Conservation (phyloP, 108 stramenopile species). For the Nannochloropsis gaditana region DNA sequence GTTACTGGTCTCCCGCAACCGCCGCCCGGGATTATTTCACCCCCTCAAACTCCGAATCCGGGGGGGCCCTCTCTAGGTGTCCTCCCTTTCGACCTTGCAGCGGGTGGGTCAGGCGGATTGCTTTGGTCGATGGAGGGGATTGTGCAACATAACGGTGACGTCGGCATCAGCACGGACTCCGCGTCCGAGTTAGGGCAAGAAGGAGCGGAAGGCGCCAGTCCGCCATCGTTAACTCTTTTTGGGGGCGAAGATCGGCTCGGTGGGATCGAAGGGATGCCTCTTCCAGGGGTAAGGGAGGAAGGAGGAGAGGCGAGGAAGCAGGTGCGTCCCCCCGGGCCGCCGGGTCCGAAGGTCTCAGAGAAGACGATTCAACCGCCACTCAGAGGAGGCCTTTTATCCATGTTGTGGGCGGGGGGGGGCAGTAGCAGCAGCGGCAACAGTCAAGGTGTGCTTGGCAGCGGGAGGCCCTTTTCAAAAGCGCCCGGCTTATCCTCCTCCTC, state of each 20-base stretch:
- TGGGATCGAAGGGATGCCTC: not conserved
- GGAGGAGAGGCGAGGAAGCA: not conserved
- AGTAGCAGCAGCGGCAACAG: no score
- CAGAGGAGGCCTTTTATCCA: no score
- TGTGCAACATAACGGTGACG: no score
- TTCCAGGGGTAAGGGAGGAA: slow-evolving; percentile 16
- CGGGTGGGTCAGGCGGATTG: not conserved
- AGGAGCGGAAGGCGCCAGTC: not conserved
- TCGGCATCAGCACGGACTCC: not conserved
- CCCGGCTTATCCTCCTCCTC: no score
- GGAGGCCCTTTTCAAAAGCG: no score
- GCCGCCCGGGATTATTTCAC: slow-evolving; percentile 19
- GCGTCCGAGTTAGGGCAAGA: not conserved
- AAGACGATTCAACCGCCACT: no score
- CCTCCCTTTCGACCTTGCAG: slow-evolving; percentile 9
- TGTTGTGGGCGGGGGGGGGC: no score
- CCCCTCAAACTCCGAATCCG: not conserved
- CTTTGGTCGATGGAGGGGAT: not conserved
- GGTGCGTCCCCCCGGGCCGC: not conserved
- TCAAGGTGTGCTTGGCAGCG: no score
- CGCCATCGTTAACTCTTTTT: not conserved
- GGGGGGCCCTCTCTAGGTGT: not conserved
- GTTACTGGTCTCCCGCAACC: not conserved
- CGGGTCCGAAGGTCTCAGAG: no score
- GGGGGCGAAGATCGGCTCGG: not conserved